phyloP scores from a whole-genome alignment of 192 early-diverging fungal genomes.

The Linnemannia zychae region DNA sequence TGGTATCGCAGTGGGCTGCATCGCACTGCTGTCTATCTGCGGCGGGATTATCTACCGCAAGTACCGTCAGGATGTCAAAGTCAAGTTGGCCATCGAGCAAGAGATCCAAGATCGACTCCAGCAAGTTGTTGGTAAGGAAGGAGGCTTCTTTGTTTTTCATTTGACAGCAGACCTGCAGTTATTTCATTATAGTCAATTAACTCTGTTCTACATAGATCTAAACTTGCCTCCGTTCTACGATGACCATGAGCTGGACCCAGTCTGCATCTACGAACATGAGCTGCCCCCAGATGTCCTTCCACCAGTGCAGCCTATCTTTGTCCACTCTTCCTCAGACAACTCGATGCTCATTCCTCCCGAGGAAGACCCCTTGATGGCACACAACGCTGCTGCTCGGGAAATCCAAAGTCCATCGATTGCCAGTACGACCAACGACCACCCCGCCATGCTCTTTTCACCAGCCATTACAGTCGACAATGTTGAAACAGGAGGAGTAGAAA shows the following conservation, averaged over 20 bases:
- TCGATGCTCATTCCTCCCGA: slow-evolving; percentile 15
- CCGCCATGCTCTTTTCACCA: background rate
- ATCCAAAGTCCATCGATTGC: background rate
- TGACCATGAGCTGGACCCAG: slow-evolving; percentile 46
- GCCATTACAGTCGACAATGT: background rate
- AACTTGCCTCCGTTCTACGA: slow-evolving; percentile 42
- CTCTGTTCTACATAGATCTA: background rate
- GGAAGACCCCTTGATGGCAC: slow-evolving; percentile 21
- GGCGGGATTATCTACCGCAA: slow-evolving; percentile 22
- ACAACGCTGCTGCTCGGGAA: background rate
- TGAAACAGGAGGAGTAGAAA: background rate
- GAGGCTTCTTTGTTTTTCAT: background rate
- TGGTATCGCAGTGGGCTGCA: slow-evolving; percentile 15
- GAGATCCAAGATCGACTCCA: slow-evolving; percentile 23
- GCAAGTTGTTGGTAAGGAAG: slow-evolving; percentile 33
- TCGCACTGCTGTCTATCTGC: slow-evolving; percentile 18
- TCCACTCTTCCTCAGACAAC: slow-evolving; percentile 21
- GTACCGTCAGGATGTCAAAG: slow-evolving; percentile 17
- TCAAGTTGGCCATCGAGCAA: background rate
- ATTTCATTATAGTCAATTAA: background rate
- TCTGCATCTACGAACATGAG: slow-evolving; percentile 52
- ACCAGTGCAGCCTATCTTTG: slow-evolving; percentile 34
- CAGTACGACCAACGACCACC: background rate
- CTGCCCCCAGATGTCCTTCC: slow-evolving; percentile 26
- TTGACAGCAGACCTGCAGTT: background rate